These are phyloP conservation scores for Sphagnum contortum DNA, from an alignment of 225 moss, liverwort and hornwort genomes.

Conservation along the genomic window DNA sequence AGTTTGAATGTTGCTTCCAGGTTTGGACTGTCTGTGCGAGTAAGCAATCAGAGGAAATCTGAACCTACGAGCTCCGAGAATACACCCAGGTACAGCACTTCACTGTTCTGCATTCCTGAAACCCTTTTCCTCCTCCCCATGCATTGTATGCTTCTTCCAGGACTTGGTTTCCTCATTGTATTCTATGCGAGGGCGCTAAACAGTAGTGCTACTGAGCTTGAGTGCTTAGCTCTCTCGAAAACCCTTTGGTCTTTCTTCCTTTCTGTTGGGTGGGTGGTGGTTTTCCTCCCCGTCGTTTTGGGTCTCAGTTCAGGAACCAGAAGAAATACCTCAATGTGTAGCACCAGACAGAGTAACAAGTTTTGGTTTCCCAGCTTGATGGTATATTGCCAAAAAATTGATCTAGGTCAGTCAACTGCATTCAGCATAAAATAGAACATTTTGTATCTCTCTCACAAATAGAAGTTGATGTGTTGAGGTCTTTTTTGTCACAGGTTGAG, in stretches of 20 bases:
- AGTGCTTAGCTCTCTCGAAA: too few species aligned
- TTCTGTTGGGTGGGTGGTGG: too few species aligned
- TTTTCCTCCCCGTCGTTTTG: too few species aligned
- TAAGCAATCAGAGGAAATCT: constrained; percentile 20
- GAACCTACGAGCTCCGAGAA: constrained; percentile 20
- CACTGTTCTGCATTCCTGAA: neutral
- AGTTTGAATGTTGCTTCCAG: constrained; percentile 29
- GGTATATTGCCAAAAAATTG: neutral
- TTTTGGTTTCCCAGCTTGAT: neutral
- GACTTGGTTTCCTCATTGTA: neutral
- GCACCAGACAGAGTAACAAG: neutral
- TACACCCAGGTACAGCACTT: constrained; percentile 14
- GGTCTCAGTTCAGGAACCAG: too few species aligned
- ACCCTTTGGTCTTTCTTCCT: too few species aligned
- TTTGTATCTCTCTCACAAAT: neutral
- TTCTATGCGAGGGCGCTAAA: neutral
- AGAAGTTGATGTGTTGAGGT: neutral
- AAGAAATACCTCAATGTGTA: neutral
- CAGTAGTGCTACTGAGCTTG: neutral
- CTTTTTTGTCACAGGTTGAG: constrained; percentile 13
- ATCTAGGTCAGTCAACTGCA: neutral
- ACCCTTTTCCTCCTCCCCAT: too few species aligned
- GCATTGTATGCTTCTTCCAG: neutral
- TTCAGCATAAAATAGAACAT: neutral
- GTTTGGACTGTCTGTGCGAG: constrained; percentile 20